Evolutionary conservation across 2,329 filamentous ascomycete genomes (phyloP).

Genomic region (Hyphodiscus sp.): DNA sequence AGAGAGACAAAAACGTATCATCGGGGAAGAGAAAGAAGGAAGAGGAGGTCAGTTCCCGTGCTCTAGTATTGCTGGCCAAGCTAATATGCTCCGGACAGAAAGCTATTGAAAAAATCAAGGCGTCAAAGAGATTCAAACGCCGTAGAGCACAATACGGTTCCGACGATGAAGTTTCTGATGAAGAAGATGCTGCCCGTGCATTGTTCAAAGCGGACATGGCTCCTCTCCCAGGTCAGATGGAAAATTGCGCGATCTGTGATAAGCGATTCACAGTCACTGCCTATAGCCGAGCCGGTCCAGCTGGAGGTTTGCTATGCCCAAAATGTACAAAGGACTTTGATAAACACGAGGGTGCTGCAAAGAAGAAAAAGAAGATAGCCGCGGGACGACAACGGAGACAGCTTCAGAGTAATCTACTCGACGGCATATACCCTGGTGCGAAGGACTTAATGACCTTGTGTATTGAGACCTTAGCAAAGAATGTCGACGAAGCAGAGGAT

Average conservation of each 20-base stretch:
- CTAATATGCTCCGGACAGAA: constrained; percentile 32
- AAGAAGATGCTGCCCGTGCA: constrained; percentile 43
- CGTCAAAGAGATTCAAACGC: constrained; percentile 51
- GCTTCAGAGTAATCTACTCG: constrained; percentile 75
- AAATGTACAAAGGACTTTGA: constrained; percentile 72
- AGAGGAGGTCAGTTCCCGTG: constrained; percentile 34
- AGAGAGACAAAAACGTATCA: constrained; percentile 26
- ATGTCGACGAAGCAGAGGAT: constrained; percentile 55
- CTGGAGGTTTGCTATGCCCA: constrained; percentile 79
- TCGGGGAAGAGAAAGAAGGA: constrained; percentile 29
- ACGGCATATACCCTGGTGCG: constrained; percentile 61
- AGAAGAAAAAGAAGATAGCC: constrained; percentile 49
- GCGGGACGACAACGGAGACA: constrained; percentile 58
- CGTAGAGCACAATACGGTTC: constrained; percentile 37
- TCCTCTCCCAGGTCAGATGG: constrained; percentile 62
- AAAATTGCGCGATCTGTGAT: constrained; percentile 77
- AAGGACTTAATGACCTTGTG: constrained; percentile 62
- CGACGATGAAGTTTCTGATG: constrained; percentile 37
- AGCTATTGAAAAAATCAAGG: constrained; percentile 55
- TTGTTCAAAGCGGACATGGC: constrained; percentile 41
- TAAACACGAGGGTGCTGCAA: constrained; percentile 56
- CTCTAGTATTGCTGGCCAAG: background rate
- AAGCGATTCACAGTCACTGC: constrained; percentile 91
- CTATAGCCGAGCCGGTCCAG: constrained; percentile 74
- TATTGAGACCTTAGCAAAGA: constrained; percentile 55